phyloP scores from a whole-genome alignment of 1,284 basidiomycete species.

The Ceratobasidium sp. region DNA sequence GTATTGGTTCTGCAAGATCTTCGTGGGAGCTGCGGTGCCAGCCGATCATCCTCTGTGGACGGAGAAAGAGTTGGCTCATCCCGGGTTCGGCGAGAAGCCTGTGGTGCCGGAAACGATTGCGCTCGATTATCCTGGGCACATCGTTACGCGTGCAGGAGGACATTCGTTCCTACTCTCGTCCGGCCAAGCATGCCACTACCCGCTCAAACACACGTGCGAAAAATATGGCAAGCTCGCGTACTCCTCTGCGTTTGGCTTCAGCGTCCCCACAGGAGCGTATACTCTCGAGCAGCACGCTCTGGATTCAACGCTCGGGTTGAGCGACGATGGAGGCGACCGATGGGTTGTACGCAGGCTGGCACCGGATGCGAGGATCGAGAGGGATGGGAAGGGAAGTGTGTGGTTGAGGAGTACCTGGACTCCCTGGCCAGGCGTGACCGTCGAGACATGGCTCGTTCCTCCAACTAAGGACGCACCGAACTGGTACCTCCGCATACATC shows the following conservation, averaged over 20 bases:
- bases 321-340: slow-evolving; percentile 75
- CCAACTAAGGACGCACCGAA: slow-evolving; percentile 68
- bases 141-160: slow-evolving; percentile 71
- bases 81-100: slow-evolving; percentile 55
- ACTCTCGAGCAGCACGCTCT: slow-evolving; percentile 79
- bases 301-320: slow-evolving; percentile 77
- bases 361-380: slow-evolving; percentile 72
- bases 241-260: slow-evolving; percentile 80
- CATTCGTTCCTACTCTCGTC: slow-evolving; percentile 81
- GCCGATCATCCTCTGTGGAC: slow-evolving; percentile 80
- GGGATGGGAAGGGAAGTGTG: slow-evolving; percentile 48
- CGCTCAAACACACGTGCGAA: slow-evolving; percentile 80
- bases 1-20: slow-evolving; percentile 87
- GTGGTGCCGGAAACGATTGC: slow-evolving; percentile 63
- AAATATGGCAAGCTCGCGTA: slow-evolving; percentile 85
- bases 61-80: slow-evolving; percentile 73
- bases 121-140: slow-evolving; percentile 75
- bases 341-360: slow-evolving; percentile 78
- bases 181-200: slow-evolving; percentile 83
- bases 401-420: slow-evolving; percentile 79
- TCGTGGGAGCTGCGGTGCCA: slow-evolving; percentile 75
- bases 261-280: slow-evolving; percentile 75
- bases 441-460: slow-evolving; percentile 82
- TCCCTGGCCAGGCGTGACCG: slow-evolving; percentile 77
- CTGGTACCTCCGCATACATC: slow-evolving; percentile 79